Percentiles rank a stretch among this genome's conserved stretches.
Conservation (phyloP, 306 rosid species). For the Adenanthera pavonina region DNA sequence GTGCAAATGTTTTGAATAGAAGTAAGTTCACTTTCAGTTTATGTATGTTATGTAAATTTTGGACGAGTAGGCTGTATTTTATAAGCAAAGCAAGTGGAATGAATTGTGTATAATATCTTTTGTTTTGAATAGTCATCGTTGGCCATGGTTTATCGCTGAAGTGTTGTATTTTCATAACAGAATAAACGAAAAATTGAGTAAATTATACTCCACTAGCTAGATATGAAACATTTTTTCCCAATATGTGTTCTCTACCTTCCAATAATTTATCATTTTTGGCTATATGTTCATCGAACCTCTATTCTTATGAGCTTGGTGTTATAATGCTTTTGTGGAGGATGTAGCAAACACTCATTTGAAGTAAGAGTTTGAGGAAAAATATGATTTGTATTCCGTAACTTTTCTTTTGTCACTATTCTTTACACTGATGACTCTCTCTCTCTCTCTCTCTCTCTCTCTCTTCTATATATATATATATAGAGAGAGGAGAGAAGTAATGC, state of each 20-base stretch:
- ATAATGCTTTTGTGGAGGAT: background rate
- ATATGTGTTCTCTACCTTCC: background rate
- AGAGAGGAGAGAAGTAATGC: no score
- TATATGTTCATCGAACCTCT: no score
- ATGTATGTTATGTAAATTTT: constrained; percentile 4
- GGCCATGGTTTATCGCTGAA: no score
- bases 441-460: no score
- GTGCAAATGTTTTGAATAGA: constrained; percentile 18
- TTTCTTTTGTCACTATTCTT: no score
- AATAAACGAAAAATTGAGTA: background rate
- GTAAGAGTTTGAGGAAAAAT: no score
- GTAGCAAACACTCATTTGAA: background rate
- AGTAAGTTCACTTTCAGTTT: background rate
- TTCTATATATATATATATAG: no score
- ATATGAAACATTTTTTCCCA: background rate
- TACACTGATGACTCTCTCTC: no score
- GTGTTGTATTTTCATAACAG: background rate
- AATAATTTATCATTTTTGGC: background rate
- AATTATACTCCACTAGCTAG: background rate
- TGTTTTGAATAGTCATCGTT: background rate
- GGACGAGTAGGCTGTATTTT: background rate
- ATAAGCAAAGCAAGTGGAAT: constrained; percentile 31
- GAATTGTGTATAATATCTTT: background rate
- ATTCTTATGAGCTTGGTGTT: background rate
- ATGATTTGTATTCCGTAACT: no score